Base-by-base conservation (phyloP, 169 alveolate genomes). In the Plasmodium sp. region DNA sequence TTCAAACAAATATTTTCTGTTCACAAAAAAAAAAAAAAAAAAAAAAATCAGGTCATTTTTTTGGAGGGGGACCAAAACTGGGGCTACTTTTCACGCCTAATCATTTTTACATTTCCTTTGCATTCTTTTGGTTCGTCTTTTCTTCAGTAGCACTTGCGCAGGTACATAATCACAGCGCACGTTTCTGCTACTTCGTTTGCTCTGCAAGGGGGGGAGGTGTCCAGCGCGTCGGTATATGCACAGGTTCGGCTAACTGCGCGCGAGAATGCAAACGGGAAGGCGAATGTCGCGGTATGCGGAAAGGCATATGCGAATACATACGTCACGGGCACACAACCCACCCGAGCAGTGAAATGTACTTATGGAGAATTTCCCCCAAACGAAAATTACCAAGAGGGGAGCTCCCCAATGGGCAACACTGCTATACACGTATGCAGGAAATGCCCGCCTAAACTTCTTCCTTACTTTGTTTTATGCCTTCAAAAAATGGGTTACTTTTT, bases 401-500 rank as follows among this genome's bases (percentile, higher is more conserved):
- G 41, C 84, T 84, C 74, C 18, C 27, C 56, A 33, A 43, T 72
- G 22, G 48, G 36, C 48, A 41, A 34, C 75, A 62, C n/a, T 71
- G 43, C 75, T 71, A 41, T 74, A 51, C 22, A 51, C 62, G 27
- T 48, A 75, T 45, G 45, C 81, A 27, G 5, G 31, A 41, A 58
- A 16, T 41, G 39, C 10, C 72, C 16, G 12, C 34, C 58, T 39
- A n/a, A 58, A 43, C 14, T 41, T 80, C 48, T 51, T 51, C 75
- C 83, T 90, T 90, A 34, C 83, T 43, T 79, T 51, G 62, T 51
- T 90, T 56, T 67, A 31, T 62, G 48, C 18, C 48, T 81, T 90
- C 39, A 90, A 48, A 90, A 80, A 73, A 79, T 80, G n/a, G 27
- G 45, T 80, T 67, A 90, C 39, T 90, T 80, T 67, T 90, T 45